These are phyloP conservation scores for Mesembryanthemum crystallinum DNA, from an alignment of 148 eudicot species.

Conservation along the genomic window DNA sequence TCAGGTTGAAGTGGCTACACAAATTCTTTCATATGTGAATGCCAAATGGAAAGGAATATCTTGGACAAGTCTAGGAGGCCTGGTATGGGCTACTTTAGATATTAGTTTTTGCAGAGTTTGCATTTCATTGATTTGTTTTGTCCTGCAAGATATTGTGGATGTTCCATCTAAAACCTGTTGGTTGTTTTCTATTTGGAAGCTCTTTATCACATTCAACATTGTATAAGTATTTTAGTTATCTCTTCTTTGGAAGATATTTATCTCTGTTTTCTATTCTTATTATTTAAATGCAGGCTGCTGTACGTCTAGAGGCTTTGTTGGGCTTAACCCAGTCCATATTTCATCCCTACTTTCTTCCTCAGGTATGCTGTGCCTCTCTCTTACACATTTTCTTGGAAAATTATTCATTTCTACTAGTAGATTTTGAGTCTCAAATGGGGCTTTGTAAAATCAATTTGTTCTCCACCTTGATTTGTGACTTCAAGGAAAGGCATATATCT, in stretches of 20 bases:
- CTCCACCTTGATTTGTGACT: not conserved
- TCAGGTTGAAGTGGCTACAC: slow-evolving; percentile 53
- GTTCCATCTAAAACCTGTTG: too few relatives aligned
- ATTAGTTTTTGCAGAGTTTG: not conserved
- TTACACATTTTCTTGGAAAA: not conserved
- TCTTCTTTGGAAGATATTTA: not conserved
- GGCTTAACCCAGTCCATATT: slow-evolving; percentile 50
- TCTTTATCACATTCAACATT: not conserved
- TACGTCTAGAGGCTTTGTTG: slow-evolving; percentile 60
- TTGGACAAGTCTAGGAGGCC: slow-evolving; percentile 66
- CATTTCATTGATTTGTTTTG: not conserved
- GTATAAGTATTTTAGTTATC: not conserved
- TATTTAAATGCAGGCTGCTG: slow-evolving; percentile 48
- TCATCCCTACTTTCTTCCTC: slow-evolving; percentile 45
- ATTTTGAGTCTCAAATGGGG: not conserved
- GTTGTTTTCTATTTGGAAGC: not conserved
- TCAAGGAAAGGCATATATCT: not conserved
- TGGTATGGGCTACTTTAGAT: slow-evolving; percentile 31
- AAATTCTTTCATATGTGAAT: slow-evolving; percentile 42
- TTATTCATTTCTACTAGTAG: not conserved
- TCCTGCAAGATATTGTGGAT: not conserved
- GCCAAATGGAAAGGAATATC: slow-evolving; percentile 57
- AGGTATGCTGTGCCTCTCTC: slow-evolving; percentile 25
- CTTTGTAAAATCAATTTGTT: not conserved
- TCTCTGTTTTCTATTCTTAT: not conserved